Evolutionary conservation across 1,284 basidiomycete species (phyloP).

Genomic region (Puccinia horiana): DNA sequence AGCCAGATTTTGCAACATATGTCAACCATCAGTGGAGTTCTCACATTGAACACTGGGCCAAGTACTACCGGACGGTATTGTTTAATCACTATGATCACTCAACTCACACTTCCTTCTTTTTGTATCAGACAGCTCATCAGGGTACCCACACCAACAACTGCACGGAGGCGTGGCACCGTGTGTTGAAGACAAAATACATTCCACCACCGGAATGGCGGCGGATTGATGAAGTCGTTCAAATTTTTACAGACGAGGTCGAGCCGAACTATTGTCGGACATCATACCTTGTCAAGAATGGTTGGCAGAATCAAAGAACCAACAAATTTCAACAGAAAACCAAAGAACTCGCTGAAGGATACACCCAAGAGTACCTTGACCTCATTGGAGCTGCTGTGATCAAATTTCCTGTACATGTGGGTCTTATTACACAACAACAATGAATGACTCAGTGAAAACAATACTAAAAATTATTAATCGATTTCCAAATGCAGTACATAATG

Average conservation of each 20-base stretch:
- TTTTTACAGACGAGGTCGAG: not conserved
- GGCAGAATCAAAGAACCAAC: not conserved
- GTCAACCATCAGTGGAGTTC: not conserved
- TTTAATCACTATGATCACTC: no score
- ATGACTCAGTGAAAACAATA: not conserved
- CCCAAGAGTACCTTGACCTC: not conserved
- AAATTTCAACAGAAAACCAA: not conserved
- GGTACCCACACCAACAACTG: slow-evolving; percentile 8
- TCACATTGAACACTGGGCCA: not conserved
- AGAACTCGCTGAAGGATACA: not conserved
- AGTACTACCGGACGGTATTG: not conserved
- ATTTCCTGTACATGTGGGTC: not conserved
- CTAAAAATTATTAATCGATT: not conserved
- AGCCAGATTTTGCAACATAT: not conserved
- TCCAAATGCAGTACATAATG: no score
- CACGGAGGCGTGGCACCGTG: not conserved
- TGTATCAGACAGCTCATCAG: not conserved
- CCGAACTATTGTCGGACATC: not conserved
- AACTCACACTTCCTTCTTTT: not conserved
- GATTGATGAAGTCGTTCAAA: not conserved
- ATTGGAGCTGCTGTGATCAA: not conserved
- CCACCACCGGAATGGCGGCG: no score
- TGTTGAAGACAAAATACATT: not conserved
- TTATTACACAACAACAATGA: no score
- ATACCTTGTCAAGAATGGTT: not conserved